These are phyloP conservation scores for Hypomontagnella submonticulosa DNA, from an alignment of 495 filamentous ascomycete species.

Conservation along the genomic window DNA sequence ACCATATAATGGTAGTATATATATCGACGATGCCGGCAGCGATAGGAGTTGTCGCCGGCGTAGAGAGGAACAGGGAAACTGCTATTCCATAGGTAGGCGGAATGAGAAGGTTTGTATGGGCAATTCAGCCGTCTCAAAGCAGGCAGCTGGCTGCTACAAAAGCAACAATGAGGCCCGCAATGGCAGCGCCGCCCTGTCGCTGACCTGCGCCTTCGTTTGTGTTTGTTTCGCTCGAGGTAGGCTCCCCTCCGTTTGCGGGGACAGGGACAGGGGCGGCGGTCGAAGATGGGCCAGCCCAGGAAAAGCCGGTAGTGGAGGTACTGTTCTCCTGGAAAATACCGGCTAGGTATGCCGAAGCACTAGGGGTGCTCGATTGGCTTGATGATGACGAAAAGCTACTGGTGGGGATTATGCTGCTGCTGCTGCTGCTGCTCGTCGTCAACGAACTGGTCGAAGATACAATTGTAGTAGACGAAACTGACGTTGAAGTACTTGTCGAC, in stretches of 20 bases:
- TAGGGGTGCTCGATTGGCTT: constrained; percentile 25
- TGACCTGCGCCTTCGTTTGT: constrained; percentile 54
- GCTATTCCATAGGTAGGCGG: constrained; percentile 10
- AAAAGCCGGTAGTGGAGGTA: constrained; percentile 24
- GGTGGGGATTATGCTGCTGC: constrained; percentile 13
- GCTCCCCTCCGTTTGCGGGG: constrained; percentile 30
- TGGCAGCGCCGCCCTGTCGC: constrained; percentile 53
- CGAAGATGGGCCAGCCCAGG: constrained; percentile 19
- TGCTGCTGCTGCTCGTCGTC: constrained; percentile 32
- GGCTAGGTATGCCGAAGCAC: constrained; percentile 17
- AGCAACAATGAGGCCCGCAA: constrained; percentile 60
- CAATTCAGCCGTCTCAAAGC: constrained; percentile 41
- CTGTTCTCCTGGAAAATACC: constrained; percentile 44
- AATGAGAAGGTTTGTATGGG: constrained; percentile 5
- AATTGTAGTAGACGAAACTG: constrained; percentile 7
- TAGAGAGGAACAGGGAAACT: background rate
- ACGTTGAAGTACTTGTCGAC: constrained; percentile 9
- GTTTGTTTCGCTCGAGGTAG: constrained; percentile 34
- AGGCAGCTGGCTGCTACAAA: constrained; percentile 59
- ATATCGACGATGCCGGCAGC: constrained; percentile 16
- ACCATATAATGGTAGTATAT: constrained; percentile 6
- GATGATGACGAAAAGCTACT: constrained; percentile 26
- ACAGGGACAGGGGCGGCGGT: constrained; percentile 12
- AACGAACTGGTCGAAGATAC: constrained; percentile 17
- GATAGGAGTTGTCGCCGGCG: background rate